Evolutionary conservation across 2,329 filamentous ascomycete genomes (phyloP), one percentile per base, ranked within the genome.

Genomic region (Verruconis gallopava): DNA sequence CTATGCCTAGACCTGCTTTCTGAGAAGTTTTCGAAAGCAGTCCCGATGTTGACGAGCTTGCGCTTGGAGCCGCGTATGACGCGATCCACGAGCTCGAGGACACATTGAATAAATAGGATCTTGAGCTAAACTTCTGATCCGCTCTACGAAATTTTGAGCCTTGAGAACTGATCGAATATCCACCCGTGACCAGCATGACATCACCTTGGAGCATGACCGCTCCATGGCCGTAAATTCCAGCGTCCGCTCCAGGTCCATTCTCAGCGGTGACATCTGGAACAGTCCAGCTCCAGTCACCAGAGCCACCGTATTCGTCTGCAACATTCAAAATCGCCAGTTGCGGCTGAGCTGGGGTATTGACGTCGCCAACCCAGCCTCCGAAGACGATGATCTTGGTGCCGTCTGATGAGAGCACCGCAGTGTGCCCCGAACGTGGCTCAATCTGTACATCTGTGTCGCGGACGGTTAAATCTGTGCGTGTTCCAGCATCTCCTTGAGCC

Each of bases 351-450:
- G 88, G 73, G 21, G 77, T 81, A 5, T 66, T 71, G 0, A 81
- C 69, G 53, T 93, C 78, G 3, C 88, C 89, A 3, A 95, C 85
- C 91, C 91, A 98, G 1, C 91, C 91, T 15, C 91, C 91, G 46
- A 86, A 69, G 1, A 98, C 65, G 32, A 94, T 65, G 5, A 96
- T 67, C n/a, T 73, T 76, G 19, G 67, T 73, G 0, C 88, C 88
- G 53, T 93, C 85, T 40, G 81, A 73, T 20, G 77, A 84, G 3
- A 95, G 63, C 1, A 94, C 73, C 1, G 89, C 79, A 0, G 84
- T 88, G 55, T 98, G 91, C 0, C 91, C 91, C 3, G 88, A 94
- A 43, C 91, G 71, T 28, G 85, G 85, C 49, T 93, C 82, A 4
- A 93, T 68, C 1, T 59, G 60, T 1, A 52, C 51, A 0, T 56